Base-by-base conservation (phyloP, 352 stramenopile genomes). In the Phytophthora pseudosyringae region DNA sequence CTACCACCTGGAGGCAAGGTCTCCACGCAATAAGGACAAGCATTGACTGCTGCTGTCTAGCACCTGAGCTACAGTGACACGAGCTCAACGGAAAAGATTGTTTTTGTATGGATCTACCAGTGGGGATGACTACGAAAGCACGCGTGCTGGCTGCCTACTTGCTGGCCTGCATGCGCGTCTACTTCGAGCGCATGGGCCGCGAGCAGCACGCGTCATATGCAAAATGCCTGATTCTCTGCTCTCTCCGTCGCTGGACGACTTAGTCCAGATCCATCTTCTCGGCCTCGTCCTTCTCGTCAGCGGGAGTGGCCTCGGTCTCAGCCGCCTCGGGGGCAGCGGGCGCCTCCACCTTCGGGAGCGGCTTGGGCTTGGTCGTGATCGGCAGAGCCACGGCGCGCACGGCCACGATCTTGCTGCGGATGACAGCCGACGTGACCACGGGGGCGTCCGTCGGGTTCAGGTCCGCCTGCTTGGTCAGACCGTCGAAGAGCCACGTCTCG, bases 331-430 rank as follows among this genome's bases (percentile, higher is more conserved):
- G 57, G 21, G 79, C 59, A 45, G 71, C 57, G 5, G 83, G 80
- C 33, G 75, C 75, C 73, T 96, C 88, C 15, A 89, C 79, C 81
- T 94, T 94, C 1, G 86, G 85, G 44, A 81, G 46, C 49, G 91
- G 91, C 74, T 98, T 98, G 11, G 97, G 96, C 84, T 99, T 99
- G 66, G 96, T 97, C 69, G 98, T 96, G 64, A 99, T 97, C 21
- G 96, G 96, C 58, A 97, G 86, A 53, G 91, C 95, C 46, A 92
- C 76, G 32, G 89, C 87, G 35, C 88, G 88, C 40, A 99, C 73
- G n/a, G 94, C 88, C 51, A 90, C 90, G 33, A 94, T 85, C 82
- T 98, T 98, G 50, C 64, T 81, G 60, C 88, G 83, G 59, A 99
- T 98, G 46, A 89, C 73, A 26, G 76, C 76, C 44, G 92, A 93